Evolutionary conservation across 2,329 filamentous ascomycete species (phyloP), one percentile per base, ranked within the genome.

Genomic region (Paradendryphiella salina): DNA sequence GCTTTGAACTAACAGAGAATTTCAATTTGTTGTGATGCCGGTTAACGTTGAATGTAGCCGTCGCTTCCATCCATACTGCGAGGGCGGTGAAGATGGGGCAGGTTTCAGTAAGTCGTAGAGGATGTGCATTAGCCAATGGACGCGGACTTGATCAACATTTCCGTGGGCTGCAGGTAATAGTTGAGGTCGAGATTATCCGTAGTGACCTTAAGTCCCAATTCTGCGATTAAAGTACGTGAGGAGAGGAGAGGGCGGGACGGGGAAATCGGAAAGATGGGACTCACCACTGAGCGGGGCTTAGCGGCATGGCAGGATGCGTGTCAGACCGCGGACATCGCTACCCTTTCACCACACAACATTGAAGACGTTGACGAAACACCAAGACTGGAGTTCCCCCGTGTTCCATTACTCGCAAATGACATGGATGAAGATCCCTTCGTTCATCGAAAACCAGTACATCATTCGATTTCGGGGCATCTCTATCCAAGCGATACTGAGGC

Each of bases 221-320:
- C 21, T 14, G 36, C 29, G 20, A 14, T 21, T 8, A 18, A 26
- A 23, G 37, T 29, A 21, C 13, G 38, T 13, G 28, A 21, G 21
- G 9, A 44, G 20, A 28, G 13, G 37, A 26, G 37, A 34, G 20
- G 35, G 33, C 40, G 34, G 40, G 46, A 45, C 46, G 46, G 46
- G 43, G 46, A 43, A 35, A 23, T 18, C 33, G 46, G 39, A 28
- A 28, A 37, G 15, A 33, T 40, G 46, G 46, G 32, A 26, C 46
- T 35, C 10, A 23, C 14, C 33, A 41, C 46, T 23, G 15, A 43
- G 37, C 32, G 23, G 32, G 34, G 34, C 11, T 23, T 48, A 50
- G 35, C 34, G 20, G 21, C 31, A 35, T 40, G 14, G 37, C 15
- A 48, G 10, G 10, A 45, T 14, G 40, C 47, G 28, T 45, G 32